A percentile compares a stretch with the other conserved stretches of the same genome.
phyloP scores from a whole-genome alignment of 2,329 filamentous ascomycete species.

The Periconia macrospinosa region DNA sequence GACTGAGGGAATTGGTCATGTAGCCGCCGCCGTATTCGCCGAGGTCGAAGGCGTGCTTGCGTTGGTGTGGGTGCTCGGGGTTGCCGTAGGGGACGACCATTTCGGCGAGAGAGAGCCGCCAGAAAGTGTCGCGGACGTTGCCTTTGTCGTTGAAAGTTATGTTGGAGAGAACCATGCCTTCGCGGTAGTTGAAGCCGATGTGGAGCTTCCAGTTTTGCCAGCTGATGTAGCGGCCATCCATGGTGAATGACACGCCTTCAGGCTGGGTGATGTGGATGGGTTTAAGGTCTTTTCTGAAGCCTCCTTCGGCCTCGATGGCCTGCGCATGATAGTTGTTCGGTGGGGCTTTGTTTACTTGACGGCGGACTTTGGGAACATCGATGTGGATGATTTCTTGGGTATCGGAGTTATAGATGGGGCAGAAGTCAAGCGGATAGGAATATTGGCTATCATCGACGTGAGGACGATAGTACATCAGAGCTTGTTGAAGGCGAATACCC shows the following conservation, averaged over 20 bases:
- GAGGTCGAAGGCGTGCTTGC: slow-evolving; percentile 80
- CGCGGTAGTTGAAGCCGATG: slow-evolving; percentile 91
- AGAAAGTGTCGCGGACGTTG: slow-evolving; percentile 76
- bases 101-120: slow-evolving; percentile 84
- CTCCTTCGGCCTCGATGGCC: slow-evolving; percentile 71
- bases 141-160: slow-evolving; percentile 87
- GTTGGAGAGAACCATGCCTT: slow-evolving; percentile 88
- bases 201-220: slow-evolving; percentile 97
- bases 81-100: slow-evolving; percentile 94
- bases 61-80: slow-evolving; percentile 76
- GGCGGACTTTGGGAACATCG: slow-evolving; percentile 75
- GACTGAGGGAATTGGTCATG: slow-evolving; percentile 76
- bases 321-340: slow-evolving; percentile 80
- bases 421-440: slow-evolving; percentile 89
- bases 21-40: slow-evolving; percentile 82
- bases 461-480: slow-evolving; percentile 92
- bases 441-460: slow-evolving; percentile 87
- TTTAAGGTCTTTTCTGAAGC: slow-evolving; percentile 78
- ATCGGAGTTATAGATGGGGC: slow-evolving; percentile 84
- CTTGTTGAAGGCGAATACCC: slow-evolving; percentile 79
- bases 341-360: slow-evolving; percentile 71
- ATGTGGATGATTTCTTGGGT: slow-evolving; percentile 79
- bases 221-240: slow-evolving; percentile 72
- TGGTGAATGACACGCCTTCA: slow-evolving; percentile 82
- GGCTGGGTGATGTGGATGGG: slow-evolving; percentile 86